phyloP scores from a whole-genome alignment of 495 filamentous ascomycete genomes.

The Sphaerosporella brunnea region DNA sequence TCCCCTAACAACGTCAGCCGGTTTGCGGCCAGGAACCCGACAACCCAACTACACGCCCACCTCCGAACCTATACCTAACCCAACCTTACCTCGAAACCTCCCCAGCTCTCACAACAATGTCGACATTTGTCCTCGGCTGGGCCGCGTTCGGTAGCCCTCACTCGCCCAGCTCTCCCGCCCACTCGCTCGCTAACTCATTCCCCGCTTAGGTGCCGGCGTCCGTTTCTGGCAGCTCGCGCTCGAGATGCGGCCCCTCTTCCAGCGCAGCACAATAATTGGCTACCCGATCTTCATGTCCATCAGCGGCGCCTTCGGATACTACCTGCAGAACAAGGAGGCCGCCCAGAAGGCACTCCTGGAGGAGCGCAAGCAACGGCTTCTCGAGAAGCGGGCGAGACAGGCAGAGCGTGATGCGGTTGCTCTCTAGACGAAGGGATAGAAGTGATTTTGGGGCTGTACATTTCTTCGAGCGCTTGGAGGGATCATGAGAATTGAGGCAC shows the following conservation, averaged over 20 bases:
- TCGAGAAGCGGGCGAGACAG: slow-evolving; percentile 74
- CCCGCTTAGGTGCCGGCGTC: slow-evolving; percentile 60
- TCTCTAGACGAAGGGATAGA: no score
- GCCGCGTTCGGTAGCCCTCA: slow-evolving; percentile 67
- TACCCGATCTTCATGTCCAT: slow-evolving; percentile 75
- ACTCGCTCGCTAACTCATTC: background rate
- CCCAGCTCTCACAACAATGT: background rate
- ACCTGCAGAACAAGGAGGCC: slow-evolving; percentile 70
- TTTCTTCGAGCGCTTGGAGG: no score
- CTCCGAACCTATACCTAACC: background rate
- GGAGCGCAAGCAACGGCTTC: slow-evolving; percentile 53
- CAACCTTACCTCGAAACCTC: background rate
- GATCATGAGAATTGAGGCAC: no score
- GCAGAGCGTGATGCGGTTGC: slow-evolving; percentile 33
- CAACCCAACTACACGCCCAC: no score
- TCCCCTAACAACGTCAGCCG: no score
- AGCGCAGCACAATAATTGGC: slow-evolving; percentile 58
- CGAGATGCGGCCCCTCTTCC: slow-evolving; percentile 91
- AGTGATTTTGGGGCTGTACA: no score
- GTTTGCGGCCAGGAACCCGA: no score
- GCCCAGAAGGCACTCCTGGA: slow-evolving; percentile 56
- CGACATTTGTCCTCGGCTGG: slow-evolving; percentile 69
- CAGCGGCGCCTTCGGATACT: slow-evolving; percentile 89
- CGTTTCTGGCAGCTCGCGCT: slow-evolving; percentile 93
- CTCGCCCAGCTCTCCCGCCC: slow-evolving; percentile 7